Base-by-base conservation (phyloP, 2,329 filamentous ascomycete genomes). In the Xylariaceae sp. region DNA sequence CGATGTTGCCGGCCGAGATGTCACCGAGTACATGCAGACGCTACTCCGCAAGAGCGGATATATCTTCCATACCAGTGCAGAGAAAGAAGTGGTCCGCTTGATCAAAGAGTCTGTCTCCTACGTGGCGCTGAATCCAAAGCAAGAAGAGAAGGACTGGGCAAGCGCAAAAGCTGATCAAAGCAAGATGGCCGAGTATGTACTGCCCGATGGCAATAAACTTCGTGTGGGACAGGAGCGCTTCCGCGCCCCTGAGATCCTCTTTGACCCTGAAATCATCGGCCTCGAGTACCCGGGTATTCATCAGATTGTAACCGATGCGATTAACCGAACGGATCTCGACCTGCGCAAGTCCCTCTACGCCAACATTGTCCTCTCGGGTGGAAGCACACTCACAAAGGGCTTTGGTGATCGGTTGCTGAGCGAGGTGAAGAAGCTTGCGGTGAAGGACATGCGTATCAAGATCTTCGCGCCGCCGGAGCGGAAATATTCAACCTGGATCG, bases 401-500 rank as follows among this genome's bases (percentile, higher is more conserved):
- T 99, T 99, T 66, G 92, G 92, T 49, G 94, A 97, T 71, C 82
- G 94, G 45, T 75, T 99, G 61, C 77, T 99, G 66, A 85, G 89
- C 60, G 94, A 99, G 73, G 87, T 97, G 58, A 94, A 96, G 73
- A 81, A 86, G 67, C 75, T 97, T 62, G 94, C 94, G 11, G 90
- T 97, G 61, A 96, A 96, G 77, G 94, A 99, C 69, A 99, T 96
- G 92, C 85, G 91, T 64, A 97, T 99, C 75, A 96, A 96, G 78
- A 99, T 99, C 66, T 96, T 95, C 74, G 94, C 94, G 47, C 94
- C 94, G 48, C 92, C 94, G 6, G 94, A 99, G 77, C 82, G 94
- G 59, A 96, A 97, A 72, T 99, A 97, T 75, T 96, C 90, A 55
- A 99, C 94, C 31, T 99, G 94, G 94, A 97, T 97, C 61, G 94